Evolutionary conservation across 805 yeast species (phyloP), one percentile per base, ranked within the genome.

Genomic region (Alloascoidea hylecoeti): DNA sequence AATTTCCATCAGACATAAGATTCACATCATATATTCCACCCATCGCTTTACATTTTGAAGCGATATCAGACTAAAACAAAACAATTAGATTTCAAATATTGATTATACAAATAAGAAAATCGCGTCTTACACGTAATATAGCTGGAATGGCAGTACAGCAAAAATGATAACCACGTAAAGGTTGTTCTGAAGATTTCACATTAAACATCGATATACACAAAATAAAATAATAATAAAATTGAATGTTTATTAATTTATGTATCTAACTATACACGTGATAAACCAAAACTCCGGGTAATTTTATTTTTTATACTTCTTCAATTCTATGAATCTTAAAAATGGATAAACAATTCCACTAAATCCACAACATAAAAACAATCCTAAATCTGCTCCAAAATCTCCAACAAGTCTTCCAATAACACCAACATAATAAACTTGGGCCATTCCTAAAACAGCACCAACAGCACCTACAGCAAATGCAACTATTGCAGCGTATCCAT

Each of bases 371-470:
- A 84, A 53, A 74, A 88, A 81, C 71, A 78, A 75, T 16, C 92
- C 96, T 33, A 85, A 53, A 53, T 85, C 95, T 15, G 84, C 94
- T 40, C 82, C 86, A 43, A 55, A 54, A 4, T 66, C 75, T 15
- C 94, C 94, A 13, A 80, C 59, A 3, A 61, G 48, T 18, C 55
- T 55, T 6, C 94, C 94, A 9, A 84, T 46, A 0, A 84, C 84
- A 0, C 95, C 96, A 4, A 69, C 63, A 66, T 79, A 85, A 56
- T 85, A 85, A 4, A 75, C 80, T 54, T 85, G 96, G 17, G 81
- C 68, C 96, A 85, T 85, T 4, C 95, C 94, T 15, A 84, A 59
- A 2, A 80, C 84, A 1, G 84, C 94, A 36, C 94, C 95, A 0
- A 72, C 80, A 14, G 77, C 77, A 35, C 95, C 95, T 38, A 68